Evolutionary conservation across 345 rosid genomes (phyloP).

Genomic region (Gossypium rotundifolium): DNA sequence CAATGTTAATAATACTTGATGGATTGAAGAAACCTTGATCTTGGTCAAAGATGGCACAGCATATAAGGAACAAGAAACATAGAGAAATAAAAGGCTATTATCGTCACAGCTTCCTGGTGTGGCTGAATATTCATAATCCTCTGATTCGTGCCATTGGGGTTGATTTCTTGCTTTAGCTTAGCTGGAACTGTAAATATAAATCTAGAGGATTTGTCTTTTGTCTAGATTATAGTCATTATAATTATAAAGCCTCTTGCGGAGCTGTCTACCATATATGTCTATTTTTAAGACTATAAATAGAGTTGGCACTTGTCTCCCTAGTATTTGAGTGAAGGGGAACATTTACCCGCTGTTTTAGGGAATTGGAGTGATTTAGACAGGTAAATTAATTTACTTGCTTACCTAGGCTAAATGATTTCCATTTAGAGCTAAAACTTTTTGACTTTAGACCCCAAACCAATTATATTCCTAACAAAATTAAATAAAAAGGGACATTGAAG

Average conservation of each 20-base stretch:
- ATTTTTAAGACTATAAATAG: too few species aligned
- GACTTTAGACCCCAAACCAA: too few species aligned
- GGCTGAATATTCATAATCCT: conserved; percentile 12
- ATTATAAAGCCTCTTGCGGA: not conserved
- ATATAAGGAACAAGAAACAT: conserved; percentile 11
- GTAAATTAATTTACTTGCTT: too few species aligned
- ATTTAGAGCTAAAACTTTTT: too few species aligned
- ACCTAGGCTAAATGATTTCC: too few species aligned
- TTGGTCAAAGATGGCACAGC: conserved; percentile 19
- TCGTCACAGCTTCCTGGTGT: conserved; percentile 13
- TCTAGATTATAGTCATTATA: too few species aligned
- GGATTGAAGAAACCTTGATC: conserved; percentile 22
- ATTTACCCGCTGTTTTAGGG: too few species aligned
- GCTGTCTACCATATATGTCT: not conserved
- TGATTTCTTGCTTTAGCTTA: conserved; percentile 14
- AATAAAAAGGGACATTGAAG: too few species aligned
- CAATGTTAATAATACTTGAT: conserved; percentile 8
- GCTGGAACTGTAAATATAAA: conserved; percentile 34
- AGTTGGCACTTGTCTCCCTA: too few species aligned
- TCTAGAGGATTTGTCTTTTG: conserved; percentile 2
- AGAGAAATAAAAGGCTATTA: not conserved
- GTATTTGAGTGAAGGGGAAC: too few species aligned
- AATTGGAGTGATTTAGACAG: too few species aligned
- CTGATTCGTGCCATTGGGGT: conserved; percentile 31
- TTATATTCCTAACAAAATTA: too few species aligned